These are phyloP conservation scores for Komagataella kurtzmanii DNA, from an alignment of 805 yeast species.

Conservation along the genomic window DNA sequence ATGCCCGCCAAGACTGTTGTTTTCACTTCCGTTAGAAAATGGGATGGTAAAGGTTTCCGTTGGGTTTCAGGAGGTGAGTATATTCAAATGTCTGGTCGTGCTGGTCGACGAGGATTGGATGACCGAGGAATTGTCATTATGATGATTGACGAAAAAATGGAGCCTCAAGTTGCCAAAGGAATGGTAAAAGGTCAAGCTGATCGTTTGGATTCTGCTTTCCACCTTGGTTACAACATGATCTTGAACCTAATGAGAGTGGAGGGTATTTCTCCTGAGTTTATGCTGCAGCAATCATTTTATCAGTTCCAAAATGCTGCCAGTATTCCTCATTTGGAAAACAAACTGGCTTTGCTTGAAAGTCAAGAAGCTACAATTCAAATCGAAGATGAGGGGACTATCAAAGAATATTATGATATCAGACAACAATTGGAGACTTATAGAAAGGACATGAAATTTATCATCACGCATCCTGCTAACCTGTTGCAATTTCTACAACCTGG, in stretches of 20 bases:
- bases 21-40: conserved; percentile 91
- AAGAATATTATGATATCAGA: conserved; percentile 73
- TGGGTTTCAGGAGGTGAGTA: conserved; percentile 99
- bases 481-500: conserved; percentile 84
- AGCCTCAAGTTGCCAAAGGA: conserved; percentile 97
- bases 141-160: conserved; percentile 99
- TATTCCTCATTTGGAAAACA: conserved; percentile 72
- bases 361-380: conserved; percentile 37
- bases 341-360: conserved; percentile 39
- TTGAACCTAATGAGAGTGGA: conserved; percentile 92
- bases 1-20: conserved; percentile 99
- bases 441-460: conserved; percentile 64
- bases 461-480: conserved; percentile 84
- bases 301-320: conserved; percentile 91
- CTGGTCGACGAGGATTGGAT: conserved; percentile 98
- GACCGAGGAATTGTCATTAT: conserved; percentile 98
- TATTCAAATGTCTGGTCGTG: conserved; percentile 99
- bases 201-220: conserved; percentile 94
- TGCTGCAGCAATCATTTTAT: conserved; percentile 87
- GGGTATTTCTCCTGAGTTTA: conserved; percentile 95
- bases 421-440: conserved; percentile 60
- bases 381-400: conserved; percentile 63
- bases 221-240: conserved; percentile 94
- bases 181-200: conserved; percentile 99
- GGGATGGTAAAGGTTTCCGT: conserved; percentile 96